Evolutionary conservation across 441 rosid genomes (phyloP).

Genomic region (Populus tomentosa): DNA sequence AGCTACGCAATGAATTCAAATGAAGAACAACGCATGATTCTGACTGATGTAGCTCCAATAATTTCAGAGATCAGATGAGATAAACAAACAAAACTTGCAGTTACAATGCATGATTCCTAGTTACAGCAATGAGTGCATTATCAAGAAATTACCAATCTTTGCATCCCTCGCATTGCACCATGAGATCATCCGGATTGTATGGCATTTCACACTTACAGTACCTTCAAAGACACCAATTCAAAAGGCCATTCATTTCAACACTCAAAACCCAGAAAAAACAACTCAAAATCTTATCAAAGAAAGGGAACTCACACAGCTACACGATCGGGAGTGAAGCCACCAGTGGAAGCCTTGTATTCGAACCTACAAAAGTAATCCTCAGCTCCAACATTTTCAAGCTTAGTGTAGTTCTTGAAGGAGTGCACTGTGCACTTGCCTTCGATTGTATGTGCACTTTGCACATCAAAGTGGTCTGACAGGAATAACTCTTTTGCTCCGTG

Average conservation of each 20-base stretch:
- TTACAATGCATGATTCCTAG: background rate
- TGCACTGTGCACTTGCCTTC: conserved; percentile 84
- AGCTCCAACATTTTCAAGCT: conserved; percentile 81
- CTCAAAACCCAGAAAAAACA: background rate
- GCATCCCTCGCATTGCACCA: conserved; percentile 88
- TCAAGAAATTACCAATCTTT: conserved; percentile 61
- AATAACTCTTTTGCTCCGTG: conserved; percentile 86
- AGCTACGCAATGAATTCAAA: background rate
- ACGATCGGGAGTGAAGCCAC: conserved; percentile 74
- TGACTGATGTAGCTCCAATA: conserved; percentile 2
- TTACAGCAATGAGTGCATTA: background rate
- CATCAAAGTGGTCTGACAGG: conserved; percentile 71
- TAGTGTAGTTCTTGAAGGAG: conserved; percentile 78
- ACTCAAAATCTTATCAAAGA: background rate
- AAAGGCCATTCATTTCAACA: conserved; percentile 10
- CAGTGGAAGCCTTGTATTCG: conserved; percentile 78
- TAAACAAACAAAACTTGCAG: background rate
- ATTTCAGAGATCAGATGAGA: background rate
- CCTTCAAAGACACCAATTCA: conserved; percentile 29
- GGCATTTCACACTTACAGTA: conserved; percentile 96
- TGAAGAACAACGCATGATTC: background rate
- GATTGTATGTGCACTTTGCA: conserved; percentile 80
- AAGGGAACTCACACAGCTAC: conserved; percentile 71
- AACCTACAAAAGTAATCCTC: conserved; percentile 88
- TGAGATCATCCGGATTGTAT: conserved; percentile 76